These are phyloP conservation scores for Yarrowia deformans DNA, from an alignment of 805 yeast species.

Conservation along the genomic window DNA sequence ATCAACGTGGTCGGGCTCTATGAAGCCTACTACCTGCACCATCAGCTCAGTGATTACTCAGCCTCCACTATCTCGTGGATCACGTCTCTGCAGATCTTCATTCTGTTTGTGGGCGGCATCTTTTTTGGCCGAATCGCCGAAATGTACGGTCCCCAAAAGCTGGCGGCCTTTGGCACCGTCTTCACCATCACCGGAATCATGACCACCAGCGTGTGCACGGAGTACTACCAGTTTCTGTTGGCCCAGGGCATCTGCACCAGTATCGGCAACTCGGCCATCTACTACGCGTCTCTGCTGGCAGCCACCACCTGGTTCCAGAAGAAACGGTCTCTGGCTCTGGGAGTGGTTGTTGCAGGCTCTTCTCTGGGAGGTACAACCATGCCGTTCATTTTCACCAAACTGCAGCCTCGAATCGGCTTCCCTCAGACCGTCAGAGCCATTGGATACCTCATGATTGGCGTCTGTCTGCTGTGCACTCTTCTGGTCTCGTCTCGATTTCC, in stretches of 20 bases:
- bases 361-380: conserved; percentile 69
- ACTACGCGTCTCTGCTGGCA: conserved; percentile 58
- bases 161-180: conserved; percentile 57
- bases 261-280: conserved; percentile 52
- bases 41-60: conserved; percentile 57
- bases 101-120: conserved; percentile 55
- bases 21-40: conserved; percentile 60
- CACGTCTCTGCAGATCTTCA: conserved; percentile 55
- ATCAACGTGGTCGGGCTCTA: conserved; percentile 71
- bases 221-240: conserved; percentile 65
- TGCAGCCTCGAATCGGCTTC: conserved; percentile 61
- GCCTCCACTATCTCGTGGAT: conserved; percentile 72
- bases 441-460: conserved; percentile 48
- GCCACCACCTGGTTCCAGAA: conserved; percentile 68
- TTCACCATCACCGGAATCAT: conserved; percentile 60
- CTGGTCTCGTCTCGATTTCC: conserved; percentile 51
- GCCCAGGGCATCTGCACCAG: conserved; percentile 64
- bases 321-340: conserved; percentile 66
- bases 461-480: conserved; percentile 48
- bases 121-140: conserved; percentile 64
- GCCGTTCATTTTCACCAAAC: conserved; percentile 60
- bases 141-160: conserved; percentile 58
- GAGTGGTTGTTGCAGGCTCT: conserved; percentile 70
- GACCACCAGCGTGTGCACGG: conserved; percentile 58
- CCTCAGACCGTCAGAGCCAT: conserved; percentile 65